These are phyloP conservation scores for Aspergillus melleus DNA, from an alignment of 2,329 filamentous ascomycete species.

Conservation along the genomic window DNA sequence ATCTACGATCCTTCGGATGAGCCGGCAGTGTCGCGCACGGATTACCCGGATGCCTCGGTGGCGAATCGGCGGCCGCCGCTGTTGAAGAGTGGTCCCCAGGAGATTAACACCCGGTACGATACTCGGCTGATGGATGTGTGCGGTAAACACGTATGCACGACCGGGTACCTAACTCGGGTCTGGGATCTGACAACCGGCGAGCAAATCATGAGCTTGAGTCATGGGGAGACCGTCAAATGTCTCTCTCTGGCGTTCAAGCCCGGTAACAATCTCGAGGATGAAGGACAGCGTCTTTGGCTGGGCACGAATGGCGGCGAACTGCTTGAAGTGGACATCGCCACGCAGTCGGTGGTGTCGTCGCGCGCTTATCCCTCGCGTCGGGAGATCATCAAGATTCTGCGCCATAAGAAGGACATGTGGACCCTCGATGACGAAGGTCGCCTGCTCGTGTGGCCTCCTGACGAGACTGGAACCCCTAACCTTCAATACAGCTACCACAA, in stretches of 20 bases:
- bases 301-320: conserved; percentile 87
- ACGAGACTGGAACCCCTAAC: conserved; percentile 70
- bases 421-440: conserved; percentile 87
- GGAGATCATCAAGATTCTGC: conserved; percentile 80
- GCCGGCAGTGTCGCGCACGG: conserved; percentile 53
- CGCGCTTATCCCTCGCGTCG: conserved; percentile 74
- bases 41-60: conserved; percentile 81
- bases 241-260: conserved; percentile 85
- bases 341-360: conserved; percentile 67
- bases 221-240: conserved; percentile 81
- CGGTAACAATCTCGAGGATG: conserved; percentile 71
- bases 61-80: conserved; percentile 81
- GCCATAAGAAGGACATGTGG: conserved; percentile 89
- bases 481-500: conserved; percentile 72
- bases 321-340: conserved; percentile 79
- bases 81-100: conserved; percentile 68
- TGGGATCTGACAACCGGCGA: conserved; percentile 87
- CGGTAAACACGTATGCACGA: conserved; percentile 82
- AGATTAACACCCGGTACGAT: conserved; percentile 84
- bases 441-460: conserved; percentile 82
- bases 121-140: conserved; percentile 83
- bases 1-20: conserved; percentile 42
- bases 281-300: conserved; percentile 82
- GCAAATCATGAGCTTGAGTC: conserved; percentile 73
- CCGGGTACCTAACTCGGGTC: conserved; percentile 80